Conservation (phyloP, 1,284 basidiomycete species). For the Sparassis latifolia region DNA sequence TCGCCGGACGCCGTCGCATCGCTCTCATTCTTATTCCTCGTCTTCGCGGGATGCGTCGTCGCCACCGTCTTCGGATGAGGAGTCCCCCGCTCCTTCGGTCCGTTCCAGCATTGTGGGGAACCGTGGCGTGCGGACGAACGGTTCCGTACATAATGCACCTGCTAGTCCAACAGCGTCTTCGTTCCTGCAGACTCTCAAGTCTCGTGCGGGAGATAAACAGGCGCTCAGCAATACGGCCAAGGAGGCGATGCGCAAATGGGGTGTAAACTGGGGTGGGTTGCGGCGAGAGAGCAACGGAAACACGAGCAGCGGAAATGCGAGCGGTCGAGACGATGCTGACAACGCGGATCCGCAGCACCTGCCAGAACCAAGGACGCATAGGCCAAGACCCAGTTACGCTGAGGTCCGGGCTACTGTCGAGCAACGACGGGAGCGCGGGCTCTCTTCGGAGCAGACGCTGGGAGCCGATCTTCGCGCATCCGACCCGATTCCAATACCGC, state of each 20-base stretch:
- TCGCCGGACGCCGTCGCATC: conserved; percentile 20
- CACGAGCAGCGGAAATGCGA: conserved; percentile 19
- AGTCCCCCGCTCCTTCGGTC: conserved; percentile 10
- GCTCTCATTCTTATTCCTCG: conserved; percentile 21
- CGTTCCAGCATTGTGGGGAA: no score
- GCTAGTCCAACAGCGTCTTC: conserved; percentile 28
- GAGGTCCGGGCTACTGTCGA: conserved; percentile 67
- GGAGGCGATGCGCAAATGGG: conserved; percentile 86
- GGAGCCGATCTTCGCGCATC: conserved; percentile 14
- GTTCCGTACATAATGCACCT: conserved; percentile 12
- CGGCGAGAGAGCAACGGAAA: conserved; percentile 40
- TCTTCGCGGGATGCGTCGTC: conserved; percentile 15
- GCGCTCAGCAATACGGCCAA: conserved; percentile 75
- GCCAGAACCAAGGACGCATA: conserved; percentile 30
- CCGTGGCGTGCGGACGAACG: background rate
- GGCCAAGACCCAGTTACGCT: conserved; percentile 53
- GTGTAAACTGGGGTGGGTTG: conserved; percentile 67
- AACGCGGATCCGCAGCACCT: conserved; percentile 33
- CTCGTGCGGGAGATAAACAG: conserved; percentile 76
- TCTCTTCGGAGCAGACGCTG: conserved; percentile 19
- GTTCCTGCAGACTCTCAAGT: conserved; percentile 70
- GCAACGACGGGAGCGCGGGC: conserved; percentile 42
- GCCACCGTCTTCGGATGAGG: conserved; percentile 15
- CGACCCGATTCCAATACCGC: conserved; percentile 30
- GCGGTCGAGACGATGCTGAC: conserved; percentile 39